Base-by-base conservation (phyloP, 106 monocot genomes). In the Vanilla planifolia region DNA sequence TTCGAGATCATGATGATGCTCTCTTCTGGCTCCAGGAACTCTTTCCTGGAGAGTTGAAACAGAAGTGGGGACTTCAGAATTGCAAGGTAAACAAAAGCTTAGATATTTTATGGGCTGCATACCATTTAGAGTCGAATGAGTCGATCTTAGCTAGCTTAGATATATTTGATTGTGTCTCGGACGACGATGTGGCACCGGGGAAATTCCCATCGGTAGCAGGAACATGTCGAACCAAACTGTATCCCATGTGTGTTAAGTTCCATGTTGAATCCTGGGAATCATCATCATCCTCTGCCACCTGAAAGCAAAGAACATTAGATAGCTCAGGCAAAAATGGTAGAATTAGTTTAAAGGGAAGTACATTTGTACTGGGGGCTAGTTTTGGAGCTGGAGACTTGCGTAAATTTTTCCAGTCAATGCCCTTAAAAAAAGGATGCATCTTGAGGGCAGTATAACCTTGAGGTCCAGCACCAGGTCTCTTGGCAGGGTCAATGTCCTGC, bases 71-170 rank as follows among this genome's bases (percentile, higher is more conserved):
- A 1, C 42, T 16, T 16, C 3, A 43, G 1, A 9, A 43, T 43
- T 43, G 16, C 42, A 13, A 43, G 16, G 16, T 13, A 14, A 2
- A 29, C 14, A 55, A 1, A 14, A 6, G n/a, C 32, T 21, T 29
- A 30, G 17, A 13, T 35, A n/a, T n/a, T n/a, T n/a, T 51, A 19
- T 20, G 2, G 6, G 22, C 56, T n/a, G n/a, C 30, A 20, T 79
- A 98, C 98, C 98, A 99, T 91, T 59, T 99, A 21, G 98, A 92
- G 61, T 99, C 92, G 72, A 99, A 99, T 44, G 98, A 91, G 51
- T 91, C 96, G 16, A 98, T 96, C 28, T 84, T 80, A 72, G 91
- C 78, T 55, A 91, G 62, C 50, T 46, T 77, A 55, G 86, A 88
- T 37, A 98, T 59, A 50, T 80, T 75, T 51, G 84, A 76, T 34